phyloP scores from a whole-genome alignment of 2,329 filamentous ascomycete species.

The Penicillium brevicompactum region DNA sequence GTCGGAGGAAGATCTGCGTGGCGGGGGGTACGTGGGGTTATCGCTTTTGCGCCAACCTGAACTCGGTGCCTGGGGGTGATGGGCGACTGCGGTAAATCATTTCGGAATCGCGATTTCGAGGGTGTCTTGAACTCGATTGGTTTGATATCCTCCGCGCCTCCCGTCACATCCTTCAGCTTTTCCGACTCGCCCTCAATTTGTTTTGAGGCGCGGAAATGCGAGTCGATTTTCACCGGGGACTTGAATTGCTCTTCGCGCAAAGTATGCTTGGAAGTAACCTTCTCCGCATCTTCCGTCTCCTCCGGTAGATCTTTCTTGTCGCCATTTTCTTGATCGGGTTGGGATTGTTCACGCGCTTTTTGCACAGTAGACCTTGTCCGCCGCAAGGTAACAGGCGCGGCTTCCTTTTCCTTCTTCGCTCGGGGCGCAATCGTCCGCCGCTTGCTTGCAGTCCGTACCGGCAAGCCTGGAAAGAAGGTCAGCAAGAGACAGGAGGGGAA shows the following conservation, averaged over 20 bases:
- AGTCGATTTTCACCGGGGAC: conserved; percentile 52
- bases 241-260: conserved; percentile 45
- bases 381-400: conserved; percentile 28
- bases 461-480: conserved; percentile 27
- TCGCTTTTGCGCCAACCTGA: conserved; percentile 71
- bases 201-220: conserved; percentile 45
- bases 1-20: conserved; percentile 25
- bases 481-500: conserved; percentile 15
- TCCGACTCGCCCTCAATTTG: conserved; percentile 35
- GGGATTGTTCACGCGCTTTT: conserved; percentile 15
- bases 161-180: neutral
- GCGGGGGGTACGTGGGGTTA: conserved; percentile 73
- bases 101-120: conserved; percentile 65
- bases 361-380: conserved; percentile 42
- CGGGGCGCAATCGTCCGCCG: conserved; percentile 49
- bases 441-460: conserved; percentile 48
- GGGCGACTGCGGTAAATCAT: conserved; percentile 71
- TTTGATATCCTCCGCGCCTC: conserved; percentile 41
- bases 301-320: conserved; percentile 24
- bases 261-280: conserved; percentile 53
- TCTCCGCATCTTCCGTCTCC: conserved; percentile 18
- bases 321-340: conserved; percentile 32
- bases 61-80: conserved; percentile 84
- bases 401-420: conserved; percentile 43
- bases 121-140: conserved; percentile 49